These are phyloP conservation scores for Leccinum imitatum DNA, from an alignment of 768 basidiomycete genomes.

Conservation along the genomic window DNA sequence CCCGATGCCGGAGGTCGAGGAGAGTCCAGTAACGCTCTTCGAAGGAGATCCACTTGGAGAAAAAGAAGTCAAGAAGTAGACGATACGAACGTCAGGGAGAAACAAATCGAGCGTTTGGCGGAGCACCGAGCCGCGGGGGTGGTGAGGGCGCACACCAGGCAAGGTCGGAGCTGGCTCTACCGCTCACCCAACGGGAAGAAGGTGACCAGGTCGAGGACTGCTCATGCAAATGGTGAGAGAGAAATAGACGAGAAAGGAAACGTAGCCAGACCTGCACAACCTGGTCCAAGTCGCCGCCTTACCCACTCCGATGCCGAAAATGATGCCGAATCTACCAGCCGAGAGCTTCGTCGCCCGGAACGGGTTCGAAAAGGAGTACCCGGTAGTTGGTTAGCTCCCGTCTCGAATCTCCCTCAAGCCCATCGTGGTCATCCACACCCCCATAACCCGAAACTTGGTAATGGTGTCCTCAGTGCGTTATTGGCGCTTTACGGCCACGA, in stretches of 20 bases:
- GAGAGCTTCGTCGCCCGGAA: conserved; percentile 7
- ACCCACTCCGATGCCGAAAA: conserved; percentile 12
- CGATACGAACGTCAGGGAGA: conserved; percentile 7
- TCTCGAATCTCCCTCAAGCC: conserved; percentile 2
- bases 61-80: conserved; percentile 10
- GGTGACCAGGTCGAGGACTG: not conserved
- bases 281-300: not conserved
- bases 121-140: conserved; percentile 41
- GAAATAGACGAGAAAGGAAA: conserved; percentile 12
- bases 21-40: conserved; percentile 1
- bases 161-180: conserved; percentile 24
- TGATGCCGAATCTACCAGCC: conserved; percentile 5
- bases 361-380: conserved; percentile 20
- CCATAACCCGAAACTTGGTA: conserved; percentile 28
- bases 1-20: conserved; percentile 1
- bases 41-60: conserved; percentile 21
- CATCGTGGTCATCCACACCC: conserved; percentile 1
- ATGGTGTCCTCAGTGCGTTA: conserved; percentile 64
- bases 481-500: conserved; percentile 56
- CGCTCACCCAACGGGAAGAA: conserved; percentile 7
- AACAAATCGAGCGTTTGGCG: conserved; percentile 30
- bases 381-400: conserved; percentile 15
- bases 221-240: not conserved
- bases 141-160: conserved; percentile 44
- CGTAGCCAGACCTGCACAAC: not conserved